Evolutionary conservation across 257 asterid genomes (phyloP).

Genomic region (Forsythia viridissima): DNA sequence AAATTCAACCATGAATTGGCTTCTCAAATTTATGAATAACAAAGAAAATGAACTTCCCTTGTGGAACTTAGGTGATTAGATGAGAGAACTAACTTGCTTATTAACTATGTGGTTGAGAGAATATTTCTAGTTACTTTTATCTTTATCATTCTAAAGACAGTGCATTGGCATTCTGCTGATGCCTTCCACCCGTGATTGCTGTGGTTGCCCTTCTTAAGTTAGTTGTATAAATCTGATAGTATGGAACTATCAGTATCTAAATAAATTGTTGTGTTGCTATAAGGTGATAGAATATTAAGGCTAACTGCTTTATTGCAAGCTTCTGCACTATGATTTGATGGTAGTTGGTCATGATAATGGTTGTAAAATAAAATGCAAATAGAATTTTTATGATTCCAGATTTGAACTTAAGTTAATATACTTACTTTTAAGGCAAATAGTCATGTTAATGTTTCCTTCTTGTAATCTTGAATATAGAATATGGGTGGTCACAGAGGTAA

Average conservation of each 20-base stretch:
- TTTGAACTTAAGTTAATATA: neutral
- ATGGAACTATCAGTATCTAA: neutral
- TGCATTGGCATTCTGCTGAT: neutral
- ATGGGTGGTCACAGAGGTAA: no score
- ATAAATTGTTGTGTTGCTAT: neutral
- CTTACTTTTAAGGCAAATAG: neutral
- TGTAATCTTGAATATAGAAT: no score
- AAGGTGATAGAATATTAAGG: neutral
- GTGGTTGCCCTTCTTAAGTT: neutral
- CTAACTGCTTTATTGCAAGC: neutral
- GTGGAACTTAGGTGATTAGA: neutral
- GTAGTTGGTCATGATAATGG: neutral
- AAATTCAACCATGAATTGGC: neutral
- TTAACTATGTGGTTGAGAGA: neutral
- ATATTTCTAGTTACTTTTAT: neutral
- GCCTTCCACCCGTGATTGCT: neutral
- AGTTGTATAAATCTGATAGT: neutral
- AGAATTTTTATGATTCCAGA: neutral
- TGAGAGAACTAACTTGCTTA: neutral
- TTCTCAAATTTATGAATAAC: neutral
- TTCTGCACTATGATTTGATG: neutral
- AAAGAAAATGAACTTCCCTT: neutral
- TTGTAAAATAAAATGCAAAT: neutral
- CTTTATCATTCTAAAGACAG: neutral
- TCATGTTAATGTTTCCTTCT: neutral